Conservation (phyloP, 2,329 filamentous ascomycete genomes). For the Orbilia oligospora region DNA sequence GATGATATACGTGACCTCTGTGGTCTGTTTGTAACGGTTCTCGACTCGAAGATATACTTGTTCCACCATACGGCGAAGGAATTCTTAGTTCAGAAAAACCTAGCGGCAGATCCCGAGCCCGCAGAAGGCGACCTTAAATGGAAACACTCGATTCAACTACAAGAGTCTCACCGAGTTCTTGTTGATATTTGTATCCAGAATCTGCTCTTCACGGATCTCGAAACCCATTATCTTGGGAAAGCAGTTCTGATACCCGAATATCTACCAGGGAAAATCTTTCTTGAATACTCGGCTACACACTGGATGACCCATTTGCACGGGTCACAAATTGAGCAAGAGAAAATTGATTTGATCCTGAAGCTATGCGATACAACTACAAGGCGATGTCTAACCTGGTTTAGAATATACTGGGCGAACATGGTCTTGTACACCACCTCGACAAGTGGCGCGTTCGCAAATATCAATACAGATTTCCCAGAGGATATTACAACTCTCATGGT, state of each 20-base stretch:
- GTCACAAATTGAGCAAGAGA: background rate
- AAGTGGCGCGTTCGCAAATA: background rate
- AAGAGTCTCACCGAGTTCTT: conserved; percentile 21
- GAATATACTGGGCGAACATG: conserved; percentile 11
- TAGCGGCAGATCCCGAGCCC: background rate
- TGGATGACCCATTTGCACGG: conserved; percentile 11
- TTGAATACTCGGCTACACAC: conserved; percentile 30
- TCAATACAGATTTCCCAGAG: background rate
- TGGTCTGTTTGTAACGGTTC: conserved; percentile 48
- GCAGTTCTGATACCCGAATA: background rate
- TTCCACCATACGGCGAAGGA: conserved; percentile 59
- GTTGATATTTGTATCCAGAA: conserved; percentile 21
- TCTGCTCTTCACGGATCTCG: conserved; percentile 15
- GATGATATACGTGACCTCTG: conserved; percentile 42
- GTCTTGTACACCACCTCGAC: too few species aligned
- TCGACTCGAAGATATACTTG: conserved; percentile 51
- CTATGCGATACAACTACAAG: conserved; percentile 28
- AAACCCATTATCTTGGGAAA: background rate
- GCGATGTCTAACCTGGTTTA: conserved; percentile 30
- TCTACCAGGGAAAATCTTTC: background rate
- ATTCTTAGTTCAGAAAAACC: conserved; percentile 29
- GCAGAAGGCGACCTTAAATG: conserved; percentile 1
- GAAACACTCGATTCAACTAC: conserved; percentile 18
- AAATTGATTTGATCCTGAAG: background rate
- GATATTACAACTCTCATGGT: conserved; percentile 19